Evolutionary conservation across 345 rosid genomes (phyloP), one percentile per base, ranked within the genome.

Genomic region (Heritiera fomes): DNA sequence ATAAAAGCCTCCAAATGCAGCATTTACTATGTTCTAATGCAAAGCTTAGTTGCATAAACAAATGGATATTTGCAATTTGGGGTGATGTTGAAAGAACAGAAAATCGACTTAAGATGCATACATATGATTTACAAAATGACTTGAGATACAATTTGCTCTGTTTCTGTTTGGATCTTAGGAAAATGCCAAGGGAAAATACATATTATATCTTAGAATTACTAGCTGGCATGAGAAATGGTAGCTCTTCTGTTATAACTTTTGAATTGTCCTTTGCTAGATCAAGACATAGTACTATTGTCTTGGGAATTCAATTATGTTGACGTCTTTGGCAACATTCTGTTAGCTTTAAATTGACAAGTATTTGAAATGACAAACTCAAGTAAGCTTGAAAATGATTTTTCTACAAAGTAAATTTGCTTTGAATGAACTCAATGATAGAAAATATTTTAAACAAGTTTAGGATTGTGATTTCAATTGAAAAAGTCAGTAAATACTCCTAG

Each of bases 1-100:
- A 5, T 17, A 34, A 53, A 72, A 72, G 62, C 62, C 28, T 72
- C 47, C 46, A 72, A 34, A 53, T 4, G 13, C 32, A 72, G 61
- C 75, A 72, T 53, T 72, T 72, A 18, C 32, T 34, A 72, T 34
- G 75, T 34, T 53, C 34, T 72, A 62, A 34, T 53, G 30, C 62
- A 34, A 34, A 72, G 62, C 75, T 18, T 34, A 9, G 17, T 53
- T 17, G 17, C 30, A 5, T 23, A 23, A 23, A 23, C 28, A 23
- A 23, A 23, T 23, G 28, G 28, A 23, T 23, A 23, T 23, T 23
- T 23, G 28, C 28, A 23, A 23, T 23, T 23, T 23, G 28, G 28
- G 28, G 28, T 23, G 28, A 32, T 71, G 46, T 52, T 30, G 47
- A 72, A 72, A 53, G 32, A 53, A 34, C 75, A 17, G 30, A 72